Evolutionary conservation across 2,329 filamentous ascomycete species (phyloP), one percentile per base, ranked within the genome.

Genomic region (Colletotrichum chrysophilum): DNA sequence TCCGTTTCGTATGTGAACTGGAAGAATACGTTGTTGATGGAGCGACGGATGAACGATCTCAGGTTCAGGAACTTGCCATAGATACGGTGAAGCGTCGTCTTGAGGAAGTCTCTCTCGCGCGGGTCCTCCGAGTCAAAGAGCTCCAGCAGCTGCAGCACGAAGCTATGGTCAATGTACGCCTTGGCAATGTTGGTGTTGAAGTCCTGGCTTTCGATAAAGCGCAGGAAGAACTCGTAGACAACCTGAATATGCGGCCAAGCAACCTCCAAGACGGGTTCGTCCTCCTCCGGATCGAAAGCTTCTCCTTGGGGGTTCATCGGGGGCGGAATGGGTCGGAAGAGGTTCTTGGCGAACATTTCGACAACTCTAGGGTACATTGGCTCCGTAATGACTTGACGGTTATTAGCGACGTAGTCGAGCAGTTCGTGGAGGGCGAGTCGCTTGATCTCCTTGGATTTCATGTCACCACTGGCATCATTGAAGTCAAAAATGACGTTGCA

Each of bases 401-500:
- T 99, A 86, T 98, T 98, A 81, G 97, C 96, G 74, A 99, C 97
- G 83, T 99, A 99, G 85, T 99, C 97, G 78, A 99, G 91, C 77
- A 99, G 89, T 85, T 99, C 97, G 84, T 99, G 97, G 60, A 99
- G 90, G 56, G 97, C 97, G 79, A 99, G 88, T 82, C 97, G 92
- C 89, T 99, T 99, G 90, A 99, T 98, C 87, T 99, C 97, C 88
- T 99, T 99, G 64, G 96, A 98, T 86, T 99, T 99, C 96, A 99
- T 98, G 84, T 99, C 97, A 79, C 94, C 96, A 79, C 95, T 98
- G 65, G 96, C 95, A 85, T 99, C 97, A 84, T 98, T 99, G 88
- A 99, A 99, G 87, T 99, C 97, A 83, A 99, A 99, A 81, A 99
- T 99, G 88, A 99, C 97, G 84, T 99, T 99, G 89, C 97, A 99